phyloP scores from a whole-genome alignment of 331 rosid genomes.

The Telfairia occidentalis region DNA sequence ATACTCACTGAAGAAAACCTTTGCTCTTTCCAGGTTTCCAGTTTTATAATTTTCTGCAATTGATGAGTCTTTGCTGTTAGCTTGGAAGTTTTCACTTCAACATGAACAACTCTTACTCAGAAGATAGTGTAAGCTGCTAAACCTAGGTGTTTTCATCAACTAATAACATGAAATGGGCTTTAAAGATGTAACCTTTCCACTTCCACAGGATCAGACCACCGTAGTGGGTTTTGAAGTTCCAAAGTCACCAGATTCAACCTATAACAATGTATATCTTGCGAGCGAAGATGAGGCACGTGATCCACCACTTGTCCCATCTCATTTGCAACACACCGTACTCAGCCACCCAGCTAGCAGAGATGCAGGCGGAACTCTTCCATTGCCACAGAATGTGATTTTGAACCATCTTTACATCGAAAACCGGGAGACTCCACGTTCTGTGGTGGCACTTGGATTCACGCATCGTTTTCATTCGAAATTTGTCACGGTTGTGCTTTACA shows the following conservation, averaged over 20 bases:
- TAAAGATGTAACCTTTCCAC: conserved; percentile 19
- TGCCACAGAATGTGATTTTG: conserved; percentile 53
- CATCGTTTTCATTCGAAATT: conserved; percentile 81
- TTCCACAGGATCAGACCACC: conserved; percentile 57
- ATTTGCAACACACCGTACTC: conserved; percentile 59
- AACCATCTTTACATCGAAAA: conserved; percentile 94
- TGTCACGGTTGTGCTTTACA: conserved; percentile 90
- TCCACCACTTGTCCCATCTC: conserved; percentile 78
- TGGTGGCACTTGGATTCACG: conserved; percentile 77
- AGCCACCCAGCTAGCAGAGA: conserved; percentile 47
- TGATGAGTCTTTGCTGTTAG: conserved; percentile 39
- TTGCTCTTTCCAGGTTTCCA: conserved; percentile 38
- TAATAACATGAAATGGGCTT: conserved; percentile 16
- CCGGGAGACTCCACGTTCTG: conserved; percentile 63
- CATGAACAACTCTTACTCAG: conserved; percentile 52
- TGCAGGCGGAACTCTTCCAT: conserved; percentile 42
- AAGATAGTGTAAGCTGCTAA: conserved; percentile 47
- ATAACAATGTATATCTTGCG: conserved; percentile 47
- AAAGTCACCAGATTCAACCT: conserved; percentile 77
- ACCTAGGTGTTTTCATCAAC: conserved; percentile 17
- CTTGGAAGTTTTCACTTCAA: conserved; percentile 24
- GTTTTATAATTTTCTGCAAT: conserved; percentile 16
- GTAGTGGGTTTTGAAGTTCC: conserved; percentile 84
- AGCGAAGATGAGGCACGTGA: conserved; percentile 75
- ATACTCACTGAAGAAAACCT: conserved; percentile 17